Percentiles rank a stretch among this genome's conserved stretches.
Conservation (phyloP, 768 basidiomycete species). For the Jaapia argillacea region DNA sequence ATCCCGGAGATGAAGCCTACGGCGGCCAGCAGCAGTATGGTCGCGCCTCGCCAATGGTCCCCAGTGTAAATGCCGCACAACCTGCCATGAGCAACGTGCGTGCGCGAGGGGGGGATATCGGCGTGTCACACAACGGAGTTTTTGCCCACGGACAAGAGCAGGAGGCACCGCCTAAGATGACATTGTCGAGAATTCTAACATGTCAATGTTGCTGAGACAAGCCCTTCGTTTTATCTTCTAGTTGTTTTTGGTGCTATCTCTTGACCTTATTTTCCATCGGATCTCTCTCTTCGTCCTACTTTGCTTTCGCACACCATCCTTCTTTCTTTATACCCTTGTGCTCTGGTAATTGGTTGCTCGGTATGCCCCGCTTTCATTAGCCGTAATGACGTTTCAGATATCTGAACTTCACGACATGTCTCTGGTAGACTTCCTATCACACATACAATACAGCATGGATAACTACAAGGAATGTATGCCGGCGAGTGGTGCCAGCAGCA, state of each 20-base stretch:
- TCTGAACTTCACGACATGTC: too few relatives aligned
- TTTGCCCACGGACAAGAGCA: slow-evolving; percentile 49
- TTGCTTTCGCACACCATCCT: slow-evolving; percentile 14
- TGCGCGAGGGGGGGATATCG: slow-evolving; percentile 59
- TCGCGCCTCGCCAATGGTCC: slow-evolving; percentile 77
- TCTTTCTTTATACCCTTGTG: slow-evolving; percentile 8
- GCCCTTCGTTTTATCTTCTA: neutral
- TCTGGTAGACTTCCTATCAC: too few relatives aligned
- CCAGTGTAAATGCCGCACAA: slow-evolving; percentile 54
- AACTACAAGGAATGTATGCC: too few relatives aligned
- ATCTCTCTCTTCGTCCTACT: slow-evolving; percentile 11
- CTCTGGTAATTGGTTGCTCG: slow-evolving; percentile 1
- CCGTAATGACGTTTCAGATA: slow-evolving; percentile 8
- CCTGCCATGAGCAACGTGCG: slow-evolving; percentile 68
- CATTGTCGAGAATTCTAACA: slow-evolving; percentile 60
- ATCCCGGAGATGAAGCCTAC: slow-evolving; percentile 44
- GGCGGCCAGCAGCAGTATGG: slow-evolving; percentile 50
- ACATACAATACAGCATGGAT: too few relatives aligned
- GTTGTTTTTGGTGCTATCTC: slow-evolving; percentile 10
- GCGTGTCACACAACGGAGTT: slow-evolving; percentile 50
- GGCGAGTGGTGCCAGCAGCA: too few relatives aligned
- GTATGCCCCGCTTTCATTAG: neutral
- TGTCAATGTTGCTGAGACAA: slow-evolving; percentile 59
- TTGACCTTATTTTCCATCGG: too few relatives aligned
- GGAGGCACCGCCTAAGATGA: slow-evolving; percentile 39